Evolutionary conservation across 2,329 filamentous ascomycete species (phyloP).

Genomic region (Penicillium sp.): DNA sequence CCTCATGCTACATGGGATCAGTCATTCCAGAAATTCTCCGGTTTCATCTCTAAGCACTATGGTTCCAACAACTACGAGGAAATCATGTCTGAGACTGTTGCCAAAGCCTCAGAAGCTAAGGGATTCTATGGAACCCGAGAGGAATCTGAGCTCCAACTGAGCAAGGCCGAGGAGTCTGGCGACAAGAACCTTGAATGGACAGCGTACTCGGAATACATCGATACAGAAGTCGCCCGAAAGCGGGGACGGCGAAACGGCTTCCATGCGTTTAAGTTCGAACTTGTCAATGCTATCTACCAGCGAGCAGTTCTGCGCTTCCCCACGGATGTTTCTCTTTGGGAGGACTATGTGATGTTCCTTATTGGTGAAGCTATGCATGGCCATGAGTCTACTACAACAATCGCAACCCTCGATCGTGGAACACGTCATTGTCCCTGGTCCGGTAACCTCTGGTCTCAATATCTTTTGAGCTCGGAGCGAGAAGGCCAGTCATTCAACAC

Average conservation of each 20-base stretch:
- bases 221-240: conserved; percentile 76
- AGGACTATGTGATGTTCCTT: conserved; percentile 79
- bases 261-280: conserved; percentile 53
- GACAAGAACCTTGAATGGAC: conserved; percentile 59
- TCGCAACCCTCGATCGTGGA: conserved; percentile 77
- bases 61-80: conserved; percentile 57
- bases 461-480: conserved; percentile 82
- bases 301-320: conserved; percentile 76
- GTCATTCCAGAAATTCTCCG: conserved; percentile 64
- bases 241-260: conserved; percentile 53
- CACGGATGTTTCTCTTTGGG: conserved; percentile 76
- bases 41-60: conserved; percentile 61
- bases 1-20: conserved; percentile 65
- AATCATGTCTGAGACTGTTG: conserved; percentile 60
- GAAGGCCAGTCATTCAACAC: conserved; percentile 75
- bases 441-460: conserved; percentile 86
- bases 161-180: conserved; percentile 55
- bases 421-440: conserved; percentile 94
- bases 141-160: conserved; percentile 58
- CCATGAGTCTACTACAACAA: conserved; percentile 53
- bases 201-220: conserved; percentile 70
- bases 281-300: conserved; percentile 71
- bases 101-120: conserved; percentile 58
- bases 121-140: conserved; percentile 58
- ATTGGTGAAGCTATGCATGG: conserved; percentile 56